These are phyloP conservation scores for Pythium sukuiense DNA, from an alignment of 352 stramenopile genomes.

Conservation along the genomic window DNA sequence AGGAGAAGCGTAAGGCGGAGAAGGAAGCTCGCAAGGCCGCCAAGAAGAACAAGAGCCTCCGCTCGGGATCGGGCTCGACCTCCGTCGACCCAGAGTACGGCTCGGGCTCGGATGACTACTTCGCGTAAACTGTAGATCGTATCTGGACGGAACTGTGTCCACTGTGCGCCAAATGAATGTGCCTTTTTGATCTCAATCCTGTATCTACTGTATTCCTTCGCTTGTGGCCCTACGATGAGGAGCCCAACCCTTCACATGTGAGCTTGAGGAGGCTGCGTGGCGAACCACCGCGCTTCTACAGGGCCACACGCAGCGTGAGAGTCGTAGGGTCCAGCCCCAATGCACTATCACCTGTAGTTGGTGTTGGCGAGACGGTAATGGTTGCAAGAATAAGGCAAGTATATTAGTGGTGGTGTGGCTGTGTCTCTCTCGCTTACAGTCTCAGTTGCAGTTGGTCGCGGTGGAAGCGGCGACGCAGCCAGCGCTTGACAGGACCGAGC, in stretches of 20 bases:
- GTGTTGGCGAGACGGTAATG: too few species aligned
- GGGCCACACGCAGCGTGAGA: too few species aligned
- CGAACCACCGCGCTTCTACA: too few species aligned
- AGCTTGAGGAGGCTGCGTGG: too few species aligned
- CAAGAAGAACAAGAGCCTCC: constrained; percentile 5
- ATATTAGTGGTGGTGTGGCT: too few species aligned
- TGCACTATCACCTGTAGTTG: too few species aligned
- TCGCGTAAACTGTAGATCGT: background rate
- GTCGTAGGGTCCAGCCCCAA: too few species aligned
- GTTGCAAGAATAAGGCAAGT: too few species aligned
- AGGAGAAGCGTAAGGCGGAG: constrained; percentile 19
- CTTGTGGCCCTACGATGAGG: too few species aligned
- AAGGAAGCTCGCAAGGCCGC: constrained; percentile 15
- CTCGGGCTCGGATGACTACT: background rate
- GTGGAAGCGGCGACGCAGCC: constrained; percentile 28
- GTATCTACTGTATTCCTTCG: too few species aligned
- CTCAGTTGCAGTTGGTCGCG: constrained; percentile 29
- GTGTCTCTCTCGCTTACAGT: constrained; percentile 22
- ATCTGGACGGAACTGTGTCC: background rate
- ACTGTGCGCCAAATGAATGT: background rate
- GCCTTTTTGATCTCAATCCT: background rate
- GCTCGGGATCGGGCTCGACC: background rate
- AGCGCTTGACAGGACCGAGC: constrained; percentile 37
- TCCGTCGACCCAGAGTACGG: too few species aligned
- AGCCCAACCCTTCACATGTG: too few species aligned